phyloP scores from a whole-genome alignment of 2,329 filamentous ascomycete species.

The Aspergillus pseudoglaucus region DNA sequence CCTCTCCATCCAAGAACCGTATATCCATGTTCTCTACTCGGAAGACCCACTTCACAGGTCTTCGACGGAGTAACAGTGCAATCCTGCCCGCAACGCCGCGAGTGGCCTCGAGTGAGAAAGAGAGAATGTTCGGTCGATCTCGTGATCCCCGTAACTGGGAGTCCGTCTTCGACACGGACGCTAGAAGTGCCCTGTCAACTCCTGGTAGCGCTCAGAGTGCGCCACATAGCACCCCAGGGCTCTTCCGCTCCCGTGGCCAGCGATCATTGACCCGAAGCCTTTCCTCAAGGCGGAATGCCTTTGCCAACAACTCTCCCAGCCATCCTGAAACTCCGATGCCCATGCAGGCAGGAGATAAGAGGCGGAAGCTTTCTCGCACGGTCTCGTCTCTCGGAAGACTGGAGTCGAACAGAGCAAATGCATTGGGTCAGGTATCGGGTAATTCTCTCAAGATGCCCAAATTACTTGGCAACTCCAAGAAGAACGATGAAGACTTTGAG shows the following conservation, averaged over 20 bases:
- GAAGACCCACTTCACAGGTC: conserved; percentile 45
- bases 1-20: conserved; percentile 56
- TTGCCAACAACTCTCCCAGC: conserved; percentile 31
- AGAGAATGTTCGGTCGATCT: conserved; percentile 63
- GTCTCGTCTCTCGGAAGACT: conserved; percentile 58
- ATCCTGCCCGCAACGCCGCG: conserved; percentile 54
- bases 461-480: conserved; percentile 16
- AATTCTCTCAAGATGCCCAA: conserved; percentile 22
- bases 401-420: conserved; percentile 39
- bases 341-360: conserved; percentile 44
- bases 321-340: conserved; percentile 48
- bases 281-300: conserved; percentile 50
- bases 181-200: conserved; percentile 70
- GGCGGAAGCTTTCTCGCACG: conserved; percentile 55
- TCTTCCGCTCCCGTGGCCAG: conserved; percentile 66
- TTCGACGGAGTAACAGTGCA: conserved; percentile 67
- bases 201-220: conserved; percentile 72
- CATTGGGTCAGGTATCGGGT: conserved; percentile 33
- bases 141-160: conserved; percentile 87
- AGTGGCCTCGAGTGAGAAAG: conserved; percentile 43
- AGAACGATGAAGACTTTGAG: conserved; percentile 34
- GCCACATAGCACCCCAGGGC: conserved; percentile 60
- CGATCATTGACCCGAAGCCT: conserved; percentile 42
- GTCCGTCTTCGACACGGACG: conserved; percentile 76
- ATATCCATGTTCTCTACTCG: conserved; percentile 44